phyloP scores from a whole-genome alignment of 805 yeast genomes.

The Wickerhamomyces bisporus region DNA sequence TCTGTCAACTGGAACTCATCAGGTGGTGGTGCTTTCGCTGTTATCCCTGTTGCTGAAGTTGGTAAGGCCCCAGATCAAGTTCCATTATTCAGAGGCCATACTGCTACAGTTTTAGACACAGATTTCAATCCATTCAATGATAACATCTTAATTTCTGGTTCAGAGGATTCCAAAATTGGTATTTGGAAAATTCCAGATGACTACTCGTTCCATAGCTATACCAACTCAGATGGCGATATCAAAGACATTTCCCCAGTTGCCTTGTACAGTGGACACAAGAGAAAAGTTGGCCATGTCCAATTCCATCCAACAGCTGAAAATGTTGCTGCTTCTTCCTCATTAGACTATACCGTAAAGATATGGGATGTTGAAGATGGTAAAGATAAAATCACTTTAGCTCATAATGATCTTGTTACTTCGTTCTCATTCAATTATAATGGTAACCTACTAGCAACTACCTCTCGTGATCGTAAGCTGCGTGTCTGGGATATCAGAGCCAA shows the following conservation, averaged over 20 bases:
- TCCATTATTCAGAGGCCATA: constrained; percentile 92
- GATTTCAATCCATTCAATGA: constrained; percentile 91
- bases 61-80: constrained; percentile 94
- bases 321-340: constrained; percentile 83
- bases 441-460: constrained; percentile 76
- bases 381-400: constrained; percentile 67
- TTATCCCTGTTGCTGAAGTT: constrained; percentile 77
- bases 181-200: constrained; percentile 86
- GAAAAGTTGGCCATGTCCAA: constrained; percentile 89
- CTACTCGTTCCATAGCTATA: constrained; percentile 63
- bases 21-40: constrained; percentile 97
- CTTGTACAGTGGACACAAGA: constrained; percentile 74
- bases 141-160: constrained; percentile 66
- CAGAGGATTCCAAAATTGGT: constrained; percentile 77
- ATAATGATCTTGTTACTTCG: constrained; percentile 88
- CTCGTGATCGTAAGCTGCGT: constrained; percentile 85
- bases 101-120: constrained; percentile 92
- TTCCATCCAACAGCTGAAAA: constrained; percentile 87
- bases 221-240: constrained; percentile 49
- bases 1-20: constrained; percentile 91
- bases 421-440: constrained; percentile 92
- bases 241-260: constrained; percentile 69
- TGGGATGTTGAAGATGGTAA: constrained; percentile 84
- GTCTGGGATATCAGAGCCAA: constrained; percentile 88
- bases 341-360: constrained; percentile 85